phyloP scores from a whole-genome alignment of 2,329 filamentous ascomycete species.

The Clarireedia hainanense region DNA sequence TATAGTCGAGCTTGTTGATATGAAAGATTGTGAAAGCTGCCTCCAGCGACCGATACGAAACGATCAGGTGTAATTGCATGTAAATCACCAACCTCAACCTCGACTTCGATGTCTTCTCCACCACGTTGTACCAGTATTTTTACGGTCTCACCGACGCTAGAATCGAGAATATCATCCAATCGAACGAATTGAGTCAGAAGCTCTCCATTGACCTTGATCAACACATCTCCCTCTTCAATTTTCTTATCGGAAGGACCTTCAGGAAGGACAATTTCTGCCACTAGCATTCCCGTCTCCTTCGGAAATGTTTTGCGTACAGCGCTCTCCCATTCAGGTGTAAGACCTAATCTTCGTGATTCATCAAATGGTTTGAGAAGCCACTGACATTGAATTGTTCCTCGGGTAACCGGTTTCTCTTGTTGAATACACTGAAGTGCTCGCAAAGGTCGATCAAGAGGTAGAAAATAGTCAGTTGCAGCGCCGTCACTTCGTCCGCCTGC shows the following conservation, averaged over 20 bases:
- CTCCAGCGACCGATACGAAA: slow-evolving; percentile 89
- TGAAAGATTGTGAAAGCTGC: slow-evolving; percentile 90
- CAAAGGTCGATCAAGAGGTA: slow-evolving; percentile 83
- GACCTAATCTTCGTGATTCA: slow-evolving; percentile 82
- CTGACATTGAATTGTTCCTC: slow-evolving; percentile 96
- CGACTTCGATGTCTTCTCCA: slow-evolving; percentile 77
- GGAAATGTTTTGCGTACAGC: slow-evolving; percentile 77
- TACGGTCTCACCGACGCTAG: slow-evolving; percentile 72
- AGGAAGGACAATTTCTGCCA: slow-evolving; percentile 89
- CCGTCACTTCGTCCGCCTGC: slow-evolving; percentile 90
- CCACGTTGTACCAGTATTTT: slow-evolving; percentile 80
- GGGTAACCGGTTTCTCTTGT: slow-evolving; percentile 63
- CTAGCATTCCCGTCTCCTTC: slow-evolving; percentile 91
- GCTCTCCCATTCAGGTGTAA: slow-evolving; percentile 80
- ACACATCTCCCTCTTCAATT: slow-evolving; percentile 87
- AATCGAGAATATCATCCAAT: slow-evolving; percentile 86
- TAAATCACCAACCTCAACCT: slow-evolving; percentile 74
- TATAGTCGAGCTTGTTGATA: slow-evolving; percentile 97
- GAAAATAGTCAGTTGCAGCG: slow-evolving; percentile 94
- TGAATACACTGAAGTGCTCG: slow-evolving; percentile 83
- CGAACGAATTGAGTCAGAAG: slow-evolving; percentile 88
- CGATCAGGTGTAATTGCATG: slow-evolving; percentile 93
- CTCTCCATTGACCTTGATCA: slow-evolving; percentile 89
- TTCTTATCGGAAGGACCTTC: slow-evolving; percentile 81
- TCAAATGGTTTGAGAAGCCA: slow-evolving; percentile 97